A percentile compares a stretch with the other conserved stretches of the same genome.
Evolutionary conservation across 768 basidiomycete species (phyloP).

Genomic region (Thelephora aurantiotincta): DNA sequence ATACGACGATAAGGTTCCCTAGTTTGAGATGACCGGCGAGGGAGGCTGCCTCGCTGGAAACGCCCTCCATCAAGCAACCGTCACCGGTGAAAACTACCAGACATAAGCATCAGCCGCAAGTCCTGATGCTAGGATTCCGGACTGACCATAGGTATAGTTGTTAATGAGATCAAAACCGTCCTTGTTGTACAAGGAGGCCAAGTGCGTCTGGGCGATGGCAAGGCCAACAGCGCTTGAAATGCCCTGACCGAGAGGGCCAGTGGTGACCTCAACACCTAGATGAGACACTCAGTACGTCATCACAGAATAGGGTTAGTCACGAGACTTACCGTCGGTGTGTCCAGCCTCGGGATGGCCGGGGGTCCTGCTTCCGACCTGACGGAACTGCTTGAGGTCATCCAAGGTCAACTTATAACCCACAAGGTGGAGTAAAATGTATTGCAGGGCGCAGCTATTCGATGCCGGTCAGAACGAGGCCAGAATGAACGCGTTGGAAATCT

Average conservation of each 20-base stretch:
- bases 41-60: conserved; percentile 84
- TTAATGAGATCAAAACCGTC: conserved; percentile 67
- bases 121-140: not conserved
- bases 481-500: conserved; percentile 17
- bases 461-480: not conserved
- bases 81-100: conserved; percentile 76
- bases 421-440: conserved; percentile 86
- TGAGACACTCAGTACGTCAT: conserved; percentile 2
- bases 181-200: conserved; percentile 84
- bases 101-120: conserved; percentile 1
- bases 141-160: conserved; percentile 77
- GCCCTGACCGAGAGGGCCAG: conserved; percentile 91
- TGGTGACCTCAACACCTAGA: conserved; percentile 77
- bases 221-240: conserved; percentile 89
- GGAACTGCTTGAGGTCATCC: conserved; percentile 89
- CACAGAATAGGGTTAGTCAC: conserved; percentile 1
- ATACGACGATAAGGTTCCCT: conserved; percentile 81
- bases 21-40: conserved; percentile 90
- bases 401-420: conserved; percentile 84
- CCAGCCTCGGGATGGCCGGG: conserved; percentile 85
- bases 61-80: conserved; percentile 95
- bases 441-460: conserved; percentile 66
- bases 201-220: conserved; percentile 85
- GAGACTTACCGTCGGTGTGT: conserved; percentile 42
- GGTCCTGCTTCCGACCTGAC: conserved; percentile 79